Conservation (phyloP, 805 yeast species). For the Kazachstania psychrophila region DNA sequence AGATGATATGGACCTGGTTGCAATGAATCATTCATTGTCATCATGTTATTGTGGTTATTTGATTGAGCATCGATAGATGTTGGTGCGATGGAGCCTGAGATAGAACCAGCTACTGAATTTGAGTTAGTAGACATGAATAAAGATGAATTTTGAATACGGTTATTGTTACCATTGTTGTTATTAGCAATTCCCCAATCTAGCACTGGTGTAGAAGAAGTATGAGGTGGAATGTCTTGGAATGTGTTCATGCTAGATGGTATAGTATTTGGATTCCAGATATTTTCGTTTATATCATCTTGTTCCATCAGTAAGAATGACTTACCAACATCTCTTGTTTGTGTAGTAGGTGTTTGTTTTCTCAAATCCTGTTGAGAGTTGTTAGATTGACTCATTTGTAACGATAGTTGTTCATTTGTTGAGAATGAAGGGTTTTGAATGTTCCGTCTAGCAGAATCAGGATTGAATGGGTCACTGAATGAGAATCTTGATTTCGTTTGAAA, state of each 20-base stretch:
- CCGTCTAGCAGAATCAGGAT: slow-evolving; percentile 13
- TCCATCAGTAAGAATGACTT: slow-evolving; percentile 37
- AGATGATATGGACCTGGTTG: slow-evolving; percentile 1
- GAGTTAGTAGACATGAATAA: not conserved
- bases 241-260: slow-evolving; percentile 20
- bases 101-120: slow-evolving; percentile 1
- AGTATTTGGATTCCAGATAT: slow-evolving; percentile 29
- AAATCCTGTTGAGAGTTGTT: slow-evolving; percentile 9
- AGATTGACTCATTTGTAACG: not conserved
- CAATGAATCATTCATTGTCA: not conserved
- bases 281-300: slow-evolving; percentile 27
- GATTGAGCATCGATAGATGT: not conserved
- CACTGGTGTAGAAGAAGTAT: slow-evolving; percentile 24
- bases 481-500: slow-evolving; percentile 37
- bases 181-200: slow-evolving; percentile 22
- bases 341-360: slow-evolving; percentile 3
- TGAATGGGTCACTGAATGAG: slow-evolving; percentile 53
- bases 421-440: too few relatives aligned
- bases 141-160: not conserved
- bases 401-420: not conserved
- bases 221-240: slow-evolving; percentile 9
- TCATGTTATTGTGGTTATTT: too few relatives aligned
- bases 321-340: slow-evolving; percentile 30
- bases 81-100: not conserved
- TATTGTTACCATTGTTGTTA: not conserved